Evolutionary conservation across 352 stramenopile species (phyloP).

Genomic region (Globisporangium solare): DNA sequence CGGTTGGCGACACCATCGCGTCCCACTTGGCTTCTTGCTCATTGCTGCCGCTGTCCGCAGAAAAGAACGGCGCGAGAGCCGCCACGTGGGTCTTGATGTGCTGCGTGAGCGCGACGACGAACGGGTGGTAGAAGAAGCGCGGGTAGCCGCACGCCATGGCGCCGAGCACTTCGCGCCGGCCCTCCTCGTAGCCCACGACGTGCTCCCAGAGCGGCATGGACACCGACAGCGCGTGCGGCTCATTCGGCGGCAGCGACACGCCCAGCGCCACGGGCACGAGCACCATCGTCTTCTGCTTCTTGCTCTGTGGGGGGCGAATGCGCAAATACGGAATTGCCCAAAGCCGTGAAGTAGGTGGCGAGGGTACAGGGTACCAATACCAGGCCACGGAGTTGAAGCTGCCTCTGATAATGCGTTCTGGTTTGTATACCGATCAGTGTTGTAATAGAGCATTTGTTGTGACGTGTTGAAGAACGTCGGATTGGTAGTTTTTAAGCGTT

Average conservation of each 20-base stretch:
- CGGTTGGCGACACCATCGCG: slow-evolving; percentile 51
- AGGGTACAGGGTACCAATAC: slow-evolving; percentile 6
- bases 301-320: slow-evolving; percentile 5
- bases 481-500: neutral
- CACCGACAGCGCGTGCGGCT: slow-evolving; percentile 76
- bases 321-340: slow-evolving; percentile 3
- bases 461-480: too few relatives aligned
- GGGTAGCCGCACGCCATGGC: slow-evolving; percentile 89
- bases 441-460: too few relatives aligned
- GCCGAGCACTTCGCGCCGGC: slow-evolving; percentile 46
- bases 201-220: slow-evolving; percentile 79
- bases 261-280: slow-evolving; percentile 45
- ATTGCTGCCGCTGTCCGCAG: slow-evolving; percentile 8
- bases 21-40: slow-evolving; percentile 10
- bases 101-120: slow-evolving; percentile 66
- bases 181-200: slow-evolving; percentile 91
- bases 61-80: slow-evolving; percentile 22
- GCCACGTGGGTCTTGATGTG: slow-evolving; percentile 19
- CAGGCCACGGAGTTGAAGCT: neutral
- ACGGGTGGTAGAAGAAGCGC: slow-evolving; percentile 90
- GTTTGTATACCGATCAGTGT: too few relatives aligned
- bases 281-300: too few relatives aligned
- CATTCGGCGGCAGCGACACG: slow-evolving; percentile 60
- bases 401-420: neutral
- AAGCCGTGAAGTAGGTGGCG: too few relatives aligned